Evolutionary conservation across 2,329 filamentous ascomycete species (phyloP), one percentile per base, ranked within the genome.

Genomic region (Verruconis gallopava): DNA sequence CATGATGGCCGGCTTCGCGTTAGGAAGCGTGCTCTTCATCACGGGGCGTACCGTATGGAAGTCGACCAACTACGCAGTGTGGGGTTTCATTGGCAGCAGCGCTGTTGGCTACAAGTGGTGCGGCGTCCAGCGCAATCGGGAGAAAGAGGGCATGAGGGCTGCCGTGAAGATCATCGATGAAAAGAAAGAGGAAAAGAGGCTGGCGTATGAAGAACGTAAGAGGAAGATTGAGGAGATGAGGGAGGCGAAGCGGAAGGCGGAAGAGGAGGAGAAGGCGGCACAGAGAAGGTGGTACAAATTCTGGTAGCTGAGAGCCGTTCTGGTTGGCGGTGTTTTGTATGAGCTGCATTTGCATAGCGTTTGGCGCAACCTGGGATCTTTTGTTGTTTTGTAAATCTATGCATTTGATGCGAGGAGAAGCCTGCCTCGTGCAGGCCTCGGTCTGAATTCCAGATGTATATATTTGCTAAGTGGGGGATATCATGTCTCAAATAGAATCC

Each of bases 31-130:
- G 52, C 68, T 95, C 17, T 63, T 85, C 18, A 20, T 37, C 34
- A 49, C 17, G 17, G 45, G 33, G 32, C 17, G 44, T 35, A 6
- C 28, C 42, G 21, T 45, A 15, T 12, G 14, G 43, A 48, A 37
- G 38, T 45, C 47, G 38, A 42, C 44, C 41, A 42, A 32, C 47
- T 51, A 46, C 53, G 14, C 44, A 79, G 85, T 91, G 4, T 83
- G 78, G 4, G 70, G 76, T 25, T 93, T 91, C 58, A 68, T 79
- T 18, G 56, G 81, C 15, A 73, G 73, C 4, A 79, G 81, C n/a
- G 67, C 81, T 37, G 70, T 72, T 21, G 79, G 80, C 39, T 91
- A 86, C 62, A 85, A 95, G 62, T 85, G 81, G 54, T 96, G 89
- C 63, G 78, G 86, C 54, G 79, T 78, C 50, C 72, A 74, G 47